Conservation (phyloP, 2,329 filamentous ascomycete genomes). For the Chalaropsis ovoidea region DNA sequence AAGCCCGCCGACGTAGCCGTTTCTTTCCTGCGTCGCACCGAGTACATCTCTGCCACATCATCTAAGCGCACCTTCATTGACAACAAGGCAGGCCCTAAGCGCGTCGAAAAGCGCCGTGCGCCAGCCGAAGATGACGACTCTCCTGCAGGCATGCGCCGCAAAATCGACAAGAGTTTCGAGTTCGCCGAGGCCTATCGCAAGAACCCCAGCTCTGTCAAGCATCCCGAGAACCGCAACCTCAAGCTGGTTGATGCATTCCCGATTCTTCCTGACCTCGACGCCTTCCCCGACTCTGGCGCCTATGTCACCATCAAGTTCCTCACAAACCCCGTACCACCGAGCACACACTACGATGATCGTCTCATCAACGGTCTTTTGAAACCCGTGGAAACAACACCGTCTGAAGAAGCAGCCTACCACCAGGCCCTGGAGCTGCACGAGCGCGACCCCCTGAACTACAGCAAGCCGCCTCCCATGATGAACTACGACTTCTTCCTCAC, state of each 20-base stretch:
- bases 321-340: conserved; percentile 50
- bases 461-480: conserved; percentile 48
- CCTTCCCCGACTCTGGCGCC: conserved; percentile 59
- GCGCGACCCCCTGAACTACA: conserved; percentile 46
- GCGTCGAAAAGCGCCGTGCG: conserved; percentile 34
- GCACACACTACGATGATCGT: conserved; percentile 47
- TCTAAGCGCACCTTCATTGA: conserved; percentile 34
- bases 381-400: conserved; percentile 47
- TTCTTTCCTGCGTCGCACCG: conserved; percentile 88
- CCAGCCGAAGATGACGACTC: conserved; percentile 53
- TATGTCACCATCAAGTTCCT: conserved; percentile 61
- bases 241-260: conserved; percentile 51
- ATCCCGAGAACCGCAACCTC: conserved; percentile 49
- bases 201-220: conserved; percentile 45
- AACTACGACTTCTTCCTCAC: conserved; percentile 59
- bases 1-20: conserved; percentile 66
- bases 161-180: conserved; percentile 54
- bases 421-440: conserved; percentile 45
- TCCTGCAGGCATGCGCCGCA: conserved; percentile 56
- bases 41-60: conserved; percentile 68
- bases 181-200: conserved; percentile 45
- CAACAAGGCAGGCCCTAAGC: conserved; percentile 19
- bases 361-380: conserved; percentile 52
- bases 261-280: conserved; percentile 54
- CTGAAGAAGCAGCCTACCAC: conserved; percentile 44